A percentile compares a stretch with the other conserved stretches of the same genome.
Evolutionary conservation across 176 grass and related monocot species (phyloP).

Genomic region (Sorghum bicolor): DNA sequence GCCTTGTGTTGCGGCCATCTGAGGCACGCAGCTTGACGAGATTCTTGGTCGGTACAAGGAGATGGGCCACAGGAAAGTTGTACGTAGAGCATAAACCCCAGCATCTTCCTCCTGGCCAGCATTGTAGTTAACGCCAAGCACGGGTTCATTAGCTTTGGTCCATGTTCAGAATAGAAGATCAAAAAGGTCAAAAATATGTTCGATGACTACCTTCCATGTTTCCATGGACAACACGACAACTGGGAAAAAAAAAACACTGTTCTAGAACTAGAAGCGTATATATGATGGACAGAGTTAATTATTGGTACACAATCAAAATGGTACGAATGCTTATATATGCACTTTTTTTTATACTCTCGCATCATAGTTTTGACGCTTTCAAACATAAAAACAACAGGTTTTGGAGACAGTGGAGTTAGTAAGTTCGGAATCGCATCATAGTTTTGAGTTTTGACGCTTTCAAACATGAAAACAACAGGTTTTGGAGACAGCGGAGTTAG

Average conservation of each 20-base stretch:
- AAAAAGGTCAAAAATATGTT: not conserved
- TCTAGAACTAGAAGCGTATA: no score
- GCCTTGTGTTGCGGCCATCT: not conserved
- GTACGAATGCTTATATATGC: not conserved
- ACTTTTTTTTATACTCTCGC: not conserved
- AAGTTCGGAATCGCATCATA: not conserved
- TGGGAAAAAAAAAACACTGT: no score
- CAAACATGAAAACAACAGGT: not conserved
- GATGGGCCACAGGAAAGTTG: not conserved
- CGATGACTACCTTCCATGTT: not conserved
- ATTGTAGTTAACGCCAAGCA: not conserved
- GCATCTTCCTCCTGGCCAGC: not conserved
- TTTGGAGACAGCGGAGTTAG: no score
- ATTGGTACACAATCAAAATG: not conserved
- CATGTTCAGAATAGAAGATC: not conserved
- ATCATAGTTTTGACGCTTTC: not conserved
- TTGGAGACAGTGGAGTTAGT: no score
- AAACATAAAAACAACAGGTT: not conserved
- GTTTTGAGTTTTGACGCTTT: not conserved
- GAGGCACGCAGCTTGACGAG: not conserved
- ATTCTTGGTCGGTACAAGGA: conserved; percentile 14
- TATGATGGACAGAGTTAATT: not conserved
- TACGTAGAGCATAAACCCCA: not conserved
- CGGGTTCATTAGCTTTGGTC: not conserved
- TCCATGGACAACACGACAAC: not conserved